A percentile compares a stretch with the other conserved stretches of the same genome.
phyloP scores from a whole-genome alignment of 192 early-diverging fungal species.

The Lunasporangiospora selenospora region DNA sequence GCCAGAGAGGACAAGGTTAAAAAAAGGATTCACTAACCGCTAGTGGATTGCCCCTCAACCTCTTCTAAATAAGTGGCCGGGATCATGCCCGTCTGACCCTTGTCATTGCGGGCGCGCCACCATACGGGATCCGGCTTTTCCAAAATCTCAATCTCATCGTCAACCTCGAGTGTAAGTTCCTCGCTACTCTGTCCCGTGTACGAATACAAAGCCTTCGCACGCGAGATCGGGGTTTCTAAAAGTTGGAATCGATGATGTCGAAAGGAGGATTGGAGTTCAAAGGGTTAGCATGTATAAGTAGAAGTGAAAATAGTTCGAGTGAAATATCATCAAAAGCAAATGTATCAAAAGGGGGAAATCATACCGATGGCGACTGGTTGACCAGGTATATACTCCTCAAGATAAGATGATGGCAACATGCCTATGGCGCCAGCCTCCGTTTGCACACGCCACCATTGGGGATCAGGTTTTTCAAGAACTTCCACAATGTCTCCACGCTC shows the following conservation, averaged over 20 bases:
- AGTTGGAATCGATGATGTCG: too few species aligned
- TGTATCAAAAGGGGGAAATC: too few species aligned
- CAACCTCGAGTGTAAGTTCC: slow-evolving; percentile 68
- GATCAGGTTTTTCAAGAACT: slow-evolving; percentile 58
- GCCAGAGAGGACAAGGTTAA: slow-evolving; percentile 17
- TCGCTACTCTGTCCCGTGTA: slow-evolving; percentile 47
- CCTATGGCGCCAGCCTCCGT: slow-evolving; percentile 41
- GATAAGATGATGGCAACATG: slow-evolving; percentile 55
- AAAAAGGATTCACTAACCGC: slow-evolving; percentile 52
- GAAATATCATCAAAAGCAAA: too few species aligned
- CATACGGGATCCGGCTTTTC: slow-evolving; percentile 49
- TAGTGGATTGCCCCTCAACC: slow-evolving; percentile 35
- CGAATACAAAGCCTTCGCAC: slow-evolving; percentile 24
- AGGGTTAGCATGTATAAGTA: too few species aligned
- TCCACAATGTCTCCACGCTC: slow-evolving; percentile 66
- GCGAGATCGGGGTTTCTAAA: slow-evolving; percentile 12
- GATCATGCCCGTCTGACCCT: slow-evolving; percentile 48
- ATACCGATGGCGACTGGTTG: slow-evolving; percentile 19
- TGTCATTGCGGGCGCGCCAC: slow-evolving; percentile 46
- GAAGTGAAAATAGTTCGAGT: too few species aligned
- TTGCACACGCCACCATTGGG: slow-evolving; percentile 56
- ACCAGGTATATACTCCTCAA: slow-evolving; percentile 48
- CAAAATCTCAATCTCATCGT: slow-evolving; percentile 63
- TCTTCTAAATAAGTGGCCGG: slow-evolving; percentile 54
- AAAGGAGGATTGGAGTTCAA: too few species aligned